Evolutionary conservation across 75 land plant genomes (phyloP), one percentile per base, ranked within the genome.

Genomic region (Adiantum capillusveneris): DNA sequence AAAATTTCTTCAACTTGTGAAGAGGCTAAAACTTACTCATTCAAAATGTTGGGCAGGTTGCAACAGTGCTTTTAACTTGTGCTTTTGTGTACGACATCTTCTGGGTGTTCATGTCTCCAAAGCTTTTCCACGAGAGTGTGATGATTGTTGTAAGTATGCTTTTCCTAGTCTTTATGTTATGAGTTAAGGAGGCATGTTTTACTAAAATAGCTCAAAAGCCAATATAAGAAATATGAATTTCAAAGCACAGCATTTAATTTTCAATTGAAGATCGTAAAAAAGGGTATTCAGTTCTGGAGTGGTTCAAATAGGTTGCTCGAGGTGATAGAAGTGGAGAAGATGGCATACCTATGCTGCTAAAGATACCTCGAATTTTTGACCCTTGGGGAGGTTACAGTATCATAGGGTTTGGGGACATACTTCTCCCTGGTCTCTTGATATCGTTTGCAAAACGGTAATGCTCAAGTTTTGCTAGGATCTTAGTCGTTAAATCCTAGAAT

Each of bases 381-480:
- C 98, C 98, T 56, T 93, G 98, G 98, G 98, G 98, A 58, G 98
- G 98, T 36, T 93, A 93, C 64, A 83, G 87, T 56, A 81, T 93
- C 29, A 93, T 93, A 42, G 98, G 98, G 18, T 93, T 93, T 86
- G 98, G 98, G 17, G 98, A 93, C 59, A 93, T 93, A 55, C 81
- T 93, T 46, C 65, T 93, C 28, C 98, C 98, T 19, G 98, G 98
- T 46, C 72, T 93, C 20, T 53, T 93, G 17, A 72, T 89, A 19
- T 77, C 87, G 18, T 93, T 89, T 64, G 61, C 87, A 29, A 53
- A 53, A 26, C 55, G 55, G 55, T 53, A 53, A 53, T 46, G 49
- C 14, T 34, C 9, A 9, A 34, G 9, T 34, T 34, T 34, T n/a
- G n/a, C n/a, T n/a, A n/a, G n/a, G n/a, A n/a, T n/a, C n/a, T n/a